Evolutionary conservation across 768 basidiomycete genomes (phyloP), one percentile per base, ranked within the genome.

Genomic region (Leccinum sublutescens): DNA sequence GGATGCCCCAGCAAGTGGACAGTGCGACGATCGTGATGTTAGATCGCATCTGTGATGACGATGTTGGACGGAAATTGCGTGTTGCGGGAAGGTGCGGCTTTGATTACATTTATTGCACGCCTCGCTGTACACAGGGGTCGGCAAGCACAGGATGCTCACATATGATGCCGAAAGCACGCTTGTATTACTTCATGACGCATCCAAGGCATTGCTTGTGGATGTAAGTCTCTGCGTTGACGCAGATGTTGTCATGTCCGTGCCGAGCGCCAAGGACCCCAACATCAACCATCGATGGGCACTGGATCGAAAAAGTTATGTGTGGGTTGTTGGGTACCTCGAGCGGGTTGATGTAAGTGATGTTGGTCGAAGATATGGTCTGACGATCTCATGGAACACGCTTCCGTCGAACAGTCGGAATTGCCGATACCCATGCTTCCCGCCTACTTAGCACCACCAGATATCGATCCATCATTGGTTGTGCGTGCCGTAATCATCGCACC

Each of bases 241-340:
- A 1, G 59, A 66, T 9, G 60, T 23, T 5, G 17, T 71, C 7
- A 54, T 67, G 55, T 64, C 64, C n/a, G 56, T 14, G 54, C 19
- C 52, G 11, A 62, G 51, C 48, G 54, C 50, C 25, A 57, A 29
- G 50, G 60, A 62, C 12, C 54, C 34, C 0, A 56, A 54, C 12
- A 50, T 68, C 12, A 43, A 64, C 14, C 61, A 54, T 47, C 66
- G 64, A 33, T 89, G 88, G 87, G 75, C 80, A 25, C 73, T 77
- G 45, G 85, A 89, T 63, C 77, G 74, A 23, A 76, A 84, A 61
- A 70, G 76, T 61, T 76, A 76, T 38, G 73, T 87, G 38, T 81
- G 82, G 74, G 79, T 79, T 21, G 70, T 88, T 45, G 87, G 87
- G 38, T 77, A 85, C 67, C 71, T 89, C 53, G 88, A 89, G 65